Evolutionary conservation across 345 rosid genomes (phyloP).

Genomic region (Erysimum cheiranthoides): DNA sequence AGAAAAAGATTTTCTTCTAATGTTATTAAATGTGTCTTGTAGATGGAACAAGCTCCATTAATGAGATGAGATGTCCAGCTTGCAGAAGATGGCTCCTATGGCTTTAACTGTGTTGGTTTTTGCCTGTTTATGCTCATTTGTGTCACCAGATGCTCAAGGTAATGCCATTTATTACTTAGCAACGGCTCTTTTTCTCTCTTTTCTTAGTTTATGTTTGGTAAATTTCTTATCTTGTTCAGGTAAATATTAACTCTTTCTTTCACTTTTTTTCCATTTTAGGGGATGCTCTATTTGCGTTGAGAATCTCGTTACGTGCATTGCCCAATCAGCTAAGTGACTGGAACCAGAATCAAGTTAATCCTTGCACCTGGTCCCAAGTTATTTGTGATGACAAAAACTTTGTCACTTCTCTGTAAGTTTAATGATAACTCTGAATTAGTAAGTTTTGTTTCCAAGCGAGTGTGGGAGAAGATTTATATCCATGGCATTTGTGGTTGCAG

Average conservation of each 20-base stretch:
- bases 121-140: slow-evolving; percentile 58
- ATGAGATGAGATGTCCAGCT: slow-evolving; percentile 44
- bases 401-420: slow-evolving; percentile 80
- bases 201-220: not conserved
- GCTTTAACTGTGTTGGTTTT: slow-evolving; percentile 54
- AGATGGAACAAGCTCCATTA: slow-evolving; percentile 37
- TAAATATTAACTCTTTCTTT: not conserved
- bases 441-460: not conserved
- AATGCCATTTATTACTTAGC: not conserved
- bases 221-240: slow-evolving; percentile 2
- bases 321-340: slow-evolving; percentile 67
- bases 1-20: not conserved
- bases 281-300: slow-evolving; percentile 70
- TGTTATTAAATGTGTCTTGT: slow-evolving; percentile 4
- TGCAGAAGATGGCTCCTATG: slow-evolving; percentile 60
- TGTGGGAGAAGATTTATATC: not conserved
- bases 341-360: slow-evolving; percentile 84
- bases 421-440: not conserved
- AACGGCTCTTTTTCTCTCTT: not conserved
- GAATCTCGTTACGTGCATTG: slow-evolving; percentile 57
- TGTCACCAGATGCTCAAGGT: slow-evolving; percentile 83
- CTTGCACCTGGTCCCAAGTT: slow-evolving; percentile 93
- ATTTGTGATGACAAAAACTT: slow-evolving; percentile 56
- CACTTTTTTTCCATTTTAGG: slow-evolving; percentile 56
- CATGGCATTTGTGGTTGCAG: slow-evolving; percentile 52